A percentile compares a stretch with the other conserved stretches of the same genome.
Conservation (phyloP, 2,329 filamentous ascomycete genomes). For the Microsporum canis region DNA sequence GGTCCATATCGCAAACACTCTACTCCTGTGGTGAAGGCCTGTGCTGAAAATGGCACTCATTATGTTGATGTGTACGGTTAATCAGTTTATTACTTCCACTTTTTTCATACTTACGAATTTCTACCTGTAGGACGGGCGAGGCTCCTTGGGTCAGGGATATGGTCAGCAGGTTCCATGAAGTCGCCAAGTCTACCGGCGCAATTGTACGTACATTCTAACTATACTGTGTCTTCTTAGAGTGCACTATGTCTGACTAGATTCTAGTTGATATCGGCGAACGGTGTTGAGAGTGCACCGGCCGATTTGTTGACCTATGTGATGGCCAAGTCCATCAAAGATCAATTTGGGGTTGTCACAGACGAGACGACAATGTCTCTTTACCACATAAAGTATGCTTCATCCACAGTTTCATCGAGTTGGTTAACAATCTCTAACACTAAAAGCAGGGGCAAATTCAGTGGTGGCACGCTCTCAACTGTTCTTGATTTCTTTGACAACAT, state of each 20-base stretch:
- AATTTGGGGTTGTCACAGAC: conserved; percentile 39
- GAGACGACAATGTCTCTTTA: conserved; percentile 44
- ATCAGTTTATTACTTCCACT: neutral
- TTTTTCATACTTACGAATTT: conserved; percentile 2
- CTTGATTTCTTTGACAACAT: conserved; percentile 40
- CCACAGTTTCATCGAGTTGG: neutral
- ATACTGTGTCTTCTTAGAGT: neutral
- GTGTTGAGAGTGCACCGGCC: conserved; percentile 50
- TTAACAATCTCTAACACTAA: conserved; percentile 9
- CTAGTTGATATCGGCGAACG: conserved; percentile 49
- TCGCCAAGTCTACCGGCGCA: conserved; percentile 48
- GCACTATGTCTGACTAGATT: conserved; percentile 11
- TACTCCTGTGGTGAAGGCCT: conserved; percentile 53
- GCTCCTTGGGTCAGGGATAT: conserved; percentile 53
- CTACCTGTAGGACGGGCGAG: conserved; percentile 44
- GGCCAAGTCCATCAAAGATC: conserved; percentile 42
- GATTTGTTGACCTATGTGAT: conserved; percentile 45
- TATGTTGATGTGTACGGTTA: conserved; percentile 48
- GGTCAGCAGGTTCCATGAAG: conserved; percentile 49
- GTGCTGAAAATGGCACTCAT: conserved; percentile 53
- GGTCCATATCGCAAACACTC: conserved; percentile 55
- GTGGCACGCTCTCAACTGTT: conserved; percentile 55
- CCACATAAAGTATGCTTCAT: conserved; percentile 38
- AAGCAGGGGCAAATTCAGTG: conserved; percentile 32
- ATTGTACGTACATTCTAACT: conserved; percentile 37